Conservation (phyloP, 768 basidiomycete species). For the Russula compacta region DNA sequence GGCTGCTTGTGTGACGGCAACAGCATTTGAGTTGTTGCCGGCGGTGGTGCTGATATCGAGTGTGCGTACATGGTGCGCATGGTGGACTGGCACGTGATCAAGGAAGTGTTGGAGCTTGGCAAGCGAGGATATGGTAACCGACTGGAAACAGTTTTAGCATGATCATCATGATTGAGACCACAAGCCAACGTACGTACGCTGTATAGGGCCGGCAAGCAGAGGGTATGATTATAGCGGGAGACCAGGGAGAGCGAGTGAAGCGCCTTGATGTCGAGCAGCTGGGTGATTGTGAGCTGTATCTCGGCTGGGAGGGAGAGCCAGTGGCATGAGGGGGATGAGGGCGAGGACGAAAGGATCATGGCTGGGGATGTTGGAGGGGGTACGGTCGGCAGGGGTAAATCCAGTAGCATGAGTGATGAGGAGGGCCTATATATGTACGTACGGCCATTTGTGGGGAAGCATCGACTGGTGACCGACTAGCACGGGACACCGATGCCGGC, state of each 20-base stretch:
- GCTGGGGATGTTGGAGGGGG: neutral
- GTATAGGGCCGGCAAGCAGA: constrained; percentile 15
- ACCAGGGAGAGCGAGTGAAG: constrained; percentile 13
- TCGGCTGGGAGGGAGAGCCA: constrained; percentile 18
- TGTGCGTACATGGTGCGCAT: constrained; percentile 13
- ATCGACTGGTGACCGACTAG: constrained; percentile 8
- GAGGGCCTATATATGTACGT: constrained; percentile 9
- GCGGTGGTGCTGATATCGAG: constrained; percentile 16
- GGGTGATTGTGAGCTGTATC: constrained; percentile 15
- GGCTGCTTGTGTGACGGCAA: neutral
- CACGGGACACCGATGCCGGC: constrained; percentile 11
- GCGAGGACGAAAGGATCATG: neutral
- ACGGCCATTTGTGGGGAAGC: constrained; percentile 2
- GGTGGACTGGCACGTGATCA: constrained; percentile 11
- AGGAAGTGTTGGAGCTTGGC: constrained; percentile 15
- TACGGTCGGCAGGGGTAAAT: neutral
- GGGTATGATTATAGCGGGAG: constrained; percentile 1
- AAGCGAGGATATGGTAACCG: constrained; percentile 10
- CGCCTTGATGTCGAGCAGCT: constrained; percentile 13
- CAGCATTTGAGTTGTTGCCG: neutral
- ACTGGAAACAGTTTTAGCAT: constrained; percentile 1
- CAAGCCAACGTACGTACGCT: constrained; percentile 1
- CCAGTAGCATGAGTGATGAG: neutral
- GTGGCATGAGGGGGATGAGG: neutral
- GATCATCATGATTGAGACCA: neutral